Base-by-base conservation (phyloP, 1,139 yeast genomes). In the Geotrichum restrictum region DNA sequence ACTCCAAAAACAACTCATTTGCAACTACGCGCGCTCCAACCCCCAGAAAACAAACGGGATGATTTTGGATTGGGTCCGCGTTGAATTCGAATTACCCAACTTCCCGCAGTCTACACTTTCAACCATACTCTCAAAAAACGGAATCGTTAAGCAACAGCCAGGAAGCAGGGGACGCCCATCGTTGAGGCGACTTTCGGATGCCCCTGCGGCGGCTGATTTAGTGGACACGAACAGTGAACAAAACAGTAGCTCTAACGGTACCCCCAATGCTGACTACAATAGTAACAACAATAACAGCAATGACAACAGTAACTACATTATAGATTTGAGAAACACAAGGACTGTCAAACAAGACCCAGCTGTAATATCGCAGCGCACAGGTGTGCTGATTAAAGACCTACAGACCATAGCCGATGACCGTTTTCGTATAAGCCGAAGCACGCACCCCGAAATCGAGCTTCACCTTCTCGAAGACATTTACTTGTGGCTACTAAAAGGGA, bases 351-450 rank as follows among this genome's bases (percentile, higher is more conserved):
- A 33, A 14, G 24, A 38, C 24, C 41, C 7, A 14, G 2, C 13
- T 2, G 41, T 38, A 3, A 16, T 34, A 5, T 38, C 41, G 13
- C 29, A 19, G 29, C 41, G 41, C 29, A 38, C 41, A n/a, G 41
- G 41, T 3, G 29, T 38, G 3, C 24, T 38, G 5, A 19, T 38
- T 3, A 38, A 38, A 19, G 41, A 38, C 8, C 41, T 38, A 3
- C 41, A 19, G 24, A 38, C 41, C n/a, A 21, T 38, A 13, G 41
- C 29, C 18, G 41, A 22, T 13, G 41, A 14, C 41, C 24, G 41
- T 8, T 38, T 13, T 38, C 41, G 41, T 2, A 24, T 16, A 14
- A 21, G 41, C 8, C 41, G 14, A 8, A 14, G 22, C n/a, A 21
- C 18, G 5, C 18, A 38, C 27, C n/a, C n/a, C 7, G 14, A 38